phyloP scores from a whole-genome alignment of 805 yeast species.

The Zygoascus flipseniorum region DNA sequence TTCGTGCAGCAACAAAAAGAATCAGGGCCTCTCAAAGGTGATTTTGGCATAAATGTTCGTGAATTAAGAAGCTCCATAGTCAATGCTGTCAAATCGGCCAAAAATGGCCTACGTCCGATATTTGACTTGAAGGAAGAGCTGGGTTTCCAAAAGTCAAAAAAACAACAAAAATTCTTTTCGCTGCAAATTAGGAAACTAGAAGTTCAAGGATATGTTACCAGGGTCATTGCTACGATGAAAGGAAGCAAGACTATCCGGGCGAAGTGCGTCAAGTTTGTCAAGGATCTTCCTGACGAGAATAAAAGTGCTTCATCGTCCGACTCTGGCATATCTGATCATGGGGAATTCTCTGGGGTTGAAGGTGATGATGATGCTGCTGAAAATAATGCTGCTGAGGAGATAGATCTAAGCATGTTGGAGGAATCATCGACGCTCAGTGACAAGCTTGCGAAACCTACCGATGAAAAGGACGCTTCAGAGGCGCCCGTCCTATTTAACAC shows the following conservation, averaged over 20 bases:
- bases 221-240: conserved; percentile 27
- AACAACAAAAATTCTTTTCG: conserved; percentile 17
- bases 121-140: conserved; percentile 33
- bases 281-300: conserved; percentile 24
- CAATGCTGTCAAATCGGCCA: conserved; percentile 22
- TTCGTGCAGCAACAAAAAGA: conserved; percentile 27
- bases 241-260: conserved; percentile 25
- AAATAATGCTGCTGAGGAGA: conserved; percentile 8
- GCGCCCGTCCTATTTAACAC: conserved; percentile 32
- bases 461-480: not conserved
- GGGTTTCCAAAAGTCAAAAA: conserved; percentile 27
- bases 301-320: conserved; percentile 24
- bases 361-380: conserved; percentile 20
- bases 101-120: conserved; percentile 27
- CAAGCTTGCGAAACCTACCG: not conserved
- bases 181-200: conserved; percentile 22
- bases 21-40: conserved; percentile 1
- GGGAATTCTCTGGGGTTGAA: conserved; percentile 30
- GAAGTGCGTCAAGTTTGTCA: conserved; percentile 29
- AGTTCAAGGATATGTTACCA: conserved; percentile 21
- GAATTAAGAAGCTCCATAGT: conserved; percentile 21
- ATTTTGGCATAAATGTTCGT: conserved; percentile 17
- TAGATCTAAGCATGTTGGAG: not conserved
- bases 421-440: not conserved
- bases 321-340: conserved; percentile 21